Conservation (phyloP, 1,284 basidiomycete species). For the Ganoderma resinaceum region DNA sequence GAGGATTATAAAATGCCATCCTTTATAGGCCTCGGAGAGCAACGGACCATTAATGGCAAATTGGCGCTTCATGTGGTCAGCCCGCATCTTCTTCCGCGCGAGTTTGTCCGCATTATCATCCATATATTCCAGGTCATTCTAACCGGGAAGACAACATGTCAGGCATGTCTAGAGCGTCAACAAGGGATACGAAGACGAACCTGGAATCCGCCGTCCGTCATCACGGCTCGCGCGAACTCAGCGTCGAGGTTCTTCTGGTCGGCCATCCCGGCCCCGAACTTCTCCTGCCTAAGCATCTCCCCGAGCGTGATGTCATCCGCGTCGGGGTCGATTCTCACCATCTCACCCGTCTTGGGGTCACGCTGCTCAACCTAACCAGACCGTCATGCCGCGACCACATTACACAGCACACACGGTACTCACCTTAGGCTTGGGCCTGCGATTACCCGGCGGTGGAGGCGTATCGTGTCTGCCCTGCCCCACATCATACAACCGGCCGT, state of each 20-base stretch:
- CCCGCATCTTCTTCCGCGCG: conserved; percentile 92
- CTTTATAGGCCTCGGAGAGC: not conserved
- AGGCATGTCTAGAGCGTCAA: too few relatives aligned
- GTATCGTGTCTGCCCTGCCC: conserved; percentile 72
- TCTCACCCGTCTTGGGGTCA: conserved; percentile 87
- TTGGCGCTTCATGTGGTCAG: conserved; percentile 94
- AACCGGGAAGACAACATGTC: not conserved
- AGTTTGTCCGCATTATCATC: conserved; percentile 96
- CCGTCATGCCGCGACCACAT: not conserved
- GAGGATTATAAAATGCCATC: not conserved
- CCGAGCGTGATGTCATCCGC: conserved; percentile 88
- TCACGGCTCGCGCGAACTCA: conserved; percentile 88
- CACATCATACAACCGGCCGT: conserved; percentile 90
- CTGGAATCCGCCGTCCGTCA: conserved; percentile 87
- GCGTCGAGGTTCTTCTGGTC: conserved; percentile 94
- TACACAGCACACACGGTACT: conserved; percentile 15
- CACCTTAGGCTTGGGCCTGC: conserved; percentile 81
- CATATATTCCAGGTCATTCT: conserved; percentile 92
- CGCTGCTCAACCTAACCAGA: conserved; percentile 82
- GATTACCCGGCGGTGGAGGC: conserved; percentile 65
- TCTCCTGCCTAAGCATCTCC: conserved; percentile 94
- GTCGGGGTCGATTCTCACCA: conserved; percentile 87
- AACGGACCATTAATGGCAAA: conserved; percentile 92
- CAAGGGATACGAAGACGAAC: conserved; percentile 48
- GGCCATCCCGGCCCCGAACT: conserved; percentile 85